These are phyloP conservation scores for Fusarium redolens DNA, from an alignment of 2,329 filamentous ascomycete genomes.

Conservation along the genomic window DNA sequence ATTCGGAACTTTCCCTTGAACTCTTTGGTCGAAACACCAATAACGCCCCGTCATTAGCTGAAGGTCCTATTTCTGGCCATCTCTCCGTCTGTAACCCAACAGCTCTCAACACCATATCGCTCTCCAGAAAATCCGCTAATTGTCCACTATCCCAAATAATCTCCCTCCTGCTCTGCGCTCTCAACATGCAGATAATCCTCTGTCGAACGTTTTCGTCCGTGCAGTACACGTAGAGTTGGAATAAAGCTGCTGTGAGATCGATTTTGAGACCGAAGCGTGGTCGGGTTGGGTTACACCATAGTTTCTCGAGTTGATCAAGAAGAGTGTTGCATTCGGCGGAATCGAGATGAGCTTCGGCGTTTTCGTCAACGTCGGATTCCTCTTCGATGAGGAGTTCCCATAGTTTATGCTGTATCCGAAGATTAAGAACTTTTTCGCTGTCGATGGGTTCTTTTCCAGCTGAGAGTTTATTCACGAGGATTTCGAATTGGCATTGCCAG, in stretches of 20 bases:
- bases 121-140: slow-evolving; percentile 5
- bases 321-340: neutral
- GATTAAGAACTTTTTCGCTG: neutral
- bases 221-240: slow-evolving; percentile 15
- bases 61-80: slow-evolving; percentile 18
- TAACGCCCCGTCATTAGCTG: neutral
- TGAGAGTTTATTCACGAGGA: neutral
- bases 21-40: neutral
- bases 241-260: neutral
- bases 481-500: neutral
- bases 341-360: neutral
- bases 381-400: slow-evolving; percentile 1
- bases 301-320: neutral
- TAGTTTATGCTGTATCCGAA: slow-evolving; percentile 7
- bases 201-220: neutral
- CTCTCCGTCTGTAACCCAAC: neutral
- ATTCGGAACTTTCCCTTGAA: neutral
- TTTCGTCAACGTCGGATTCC: neutral
- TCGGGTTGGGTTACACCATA: slow-evolving; percentile 1
- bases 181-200: neutral
- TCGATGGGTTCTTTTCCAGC: neutral
- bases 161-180: neutral
- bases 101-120: neutral
- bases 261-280: slow-evolving; percentile 11
- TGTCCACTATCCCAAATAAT: slow-evolving; percentile 4